These are phyloP conservation scores for Dioszegia crocea DNA, from an alignment of 768 basidiomycete species.

Conservation along the genomic window DNA sequence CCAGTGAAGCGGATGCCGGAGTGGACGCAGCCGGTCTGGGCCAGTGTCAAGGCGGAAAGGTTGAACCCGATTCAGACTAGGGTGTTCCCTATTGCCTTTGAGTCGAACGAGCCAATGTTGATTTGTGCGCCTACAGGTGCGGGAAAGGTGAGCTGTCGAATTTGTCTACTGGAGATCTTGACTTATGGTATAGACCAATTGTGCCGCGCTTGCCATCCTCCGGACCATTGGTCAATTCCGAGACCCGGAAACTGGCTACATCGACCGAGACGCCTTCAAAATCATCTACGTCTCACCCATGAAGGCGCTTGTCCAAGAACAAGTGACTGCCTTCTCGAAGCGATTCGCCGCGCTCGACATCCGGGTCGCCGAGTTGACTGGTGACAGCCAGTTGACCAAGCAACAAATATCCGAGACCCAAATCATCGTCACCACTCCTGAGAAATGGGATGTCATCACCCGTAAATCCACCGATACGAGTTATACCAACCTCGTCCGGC, in stretches of 20 bases:
- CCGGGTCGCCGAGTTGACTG: conserved; percentile 90
- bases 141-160: conserved; percentile 69
- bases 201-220: conserved; percentile 90
- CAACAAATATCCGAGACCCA: conserved; percentile 94
- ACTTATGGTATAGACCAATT: conserved; percentile 71
- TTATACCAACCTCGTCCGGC: conserved; percentile 91
- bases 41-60: conserved; percentile 59
- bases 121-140: conserved; percentile 98
- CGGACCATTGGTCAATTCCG: conserved; percentile 84
- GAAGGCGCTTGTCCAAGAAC: conserved; percentile 98
- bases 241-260: conserved; percentile 70
- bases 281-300: conserved; percentile 97
- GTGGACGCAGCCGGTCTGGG: conserved; percentile 85
- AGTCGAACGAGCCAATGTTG: conserved; percentile 84
- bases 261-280: conserved; percentile 88
- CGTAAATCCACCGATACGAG: conserved; percentile 94
- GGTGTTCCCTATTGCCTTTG: conserved; percentile 82
- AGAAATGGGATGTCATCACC: conserved; percentile 99
- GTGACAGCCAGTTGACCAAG: conserved; percentile 97
- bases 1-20: conserved; percentile 67
- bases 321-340: conserved; percentile 87
- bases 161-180: neutral
- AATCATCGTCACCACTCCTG: conserved; percentile 96
- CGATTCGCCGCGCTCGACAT: conserved; percentile 70
- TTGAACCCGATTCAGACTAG: conserved; percentile 92